phyloP scores from a whole-genome alignment of 1,284 basidiomycete species.

The Ceratobasidium sp. region DNA sequence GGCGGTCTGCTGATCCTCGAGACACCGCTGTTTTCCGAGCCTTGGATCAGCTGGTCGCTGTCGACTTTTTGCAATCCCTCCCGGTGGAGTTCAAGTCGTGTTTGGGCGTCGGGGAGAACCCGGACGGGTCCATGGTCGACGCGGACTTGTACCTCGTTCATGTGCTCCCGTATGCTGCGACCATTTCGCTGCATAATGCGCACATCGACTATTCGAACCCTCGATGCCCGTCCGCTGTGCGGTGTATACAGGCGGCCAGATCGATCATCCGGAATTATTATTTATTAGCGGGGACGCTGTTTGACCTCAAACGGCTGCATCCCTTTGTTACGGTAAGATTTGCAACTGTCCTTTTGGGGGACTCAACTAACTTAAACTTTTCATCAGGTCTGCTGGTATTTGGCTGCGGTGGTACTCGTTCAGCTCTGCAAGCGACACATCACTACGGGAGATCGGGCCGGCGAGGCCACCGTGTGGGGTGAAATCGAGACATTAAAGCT shows the following conservation, averaged over 20 bases:
- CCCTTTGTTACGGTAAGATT: conserved; percentile 77
- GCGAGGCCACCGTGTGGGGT: conserved; percentile 80
- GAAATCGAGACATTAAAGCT: conserved; percentile 74
- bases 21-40: conserved; percentile 65
- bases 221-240: conserved; percentile 68
- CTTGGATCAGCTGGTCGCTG: conserved; percentile 71
- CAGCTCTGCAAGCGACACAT: conserved; percentile 86
- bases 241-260: conserved; percentile 76
- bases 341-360: conserved; percentile 11
- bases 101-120: conserved; percentile 44
- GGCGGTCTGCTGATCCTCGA: conserved; percentile 39
- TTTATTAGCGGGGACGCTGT: conserved; percentile 74
- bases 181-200: conserved; percentile 82
- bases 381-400: conserved; percentile 83
- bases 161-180: conserved; percentile 82
- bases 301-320: conserved; percentile 79
- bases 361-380: conserved; percentile 22
- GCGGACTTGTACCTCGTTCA: conserved; percentile 86
- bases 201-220: conserved; percentile 77
- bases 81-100: conserved; percentile 73
- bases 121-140: conserved; percentile 67
- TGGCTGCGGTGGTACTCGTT: conserved; percentile 83
- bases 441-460: conserved; percentile 72
- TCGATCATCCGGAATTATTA: conserved; percentile 78
- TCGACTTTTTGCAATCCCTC: conserved; percentile 72